Percentiles rank a stretch among this genome's conserved stretches.
phyloP scores from a whole-genome alignment of 208 protist species.

The Wallacemonas sp. region DNA sequence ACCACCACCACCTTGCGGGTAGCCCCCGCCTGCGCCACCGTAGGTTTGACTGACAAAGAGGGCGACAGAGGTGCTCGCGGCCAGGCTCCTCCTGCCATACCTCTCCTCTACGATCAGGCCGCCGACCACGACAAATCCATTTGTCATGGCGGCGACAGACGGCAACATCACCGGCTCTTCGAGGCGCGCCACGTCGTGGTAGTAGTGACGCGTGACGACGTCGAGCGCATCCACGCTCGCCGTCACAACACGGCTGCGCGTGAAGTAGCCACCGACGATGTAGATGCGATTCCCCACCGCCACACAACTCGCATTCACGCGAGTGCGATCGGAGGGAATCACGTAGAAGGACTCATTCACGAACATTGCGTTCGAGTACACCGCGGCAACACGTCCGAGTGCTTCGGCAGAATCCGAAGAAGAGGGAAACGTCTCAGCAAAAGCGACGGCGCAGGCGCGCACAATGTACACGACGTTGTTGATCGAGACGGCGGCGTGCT shows the following conservation, averaged over 20 bases:
- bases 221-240: conserved; percentile 35
- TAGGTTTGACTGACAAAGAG: conserved; percentile 6
- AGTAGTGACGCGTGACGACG: conserved; percentile 30
- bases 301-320: conserved; percentile 35
- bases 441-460: neutral
- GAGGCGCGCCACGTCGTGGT: conserved; percentile 12
- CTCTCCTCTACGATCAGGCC: neutral
- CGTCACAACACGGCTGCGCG: conserved; percentile 13
- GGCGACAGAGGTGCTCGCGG: neutral
- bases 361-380: neutral
- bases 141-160: conserved; percentile 24
- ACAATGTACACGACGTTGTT: conserved; percentile 2
- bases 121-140: conserved; percentile 23
- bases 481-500: neutral
- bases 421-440: too few species aligned
- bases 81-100: neutral
- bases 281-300: conserved; percentile 15
- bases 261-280: conserved; percentile 31
- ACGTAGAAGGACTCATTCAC: conserved; percentile 12
- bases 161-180: conserved; percentile 22
- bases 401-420: too few species aligned
- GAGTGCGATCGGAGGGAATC: conserved; percentile 6
- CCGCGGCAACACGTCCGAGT: neutral
- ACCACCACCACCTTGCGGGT: too few species aligned
- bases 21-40: too few species aligned